These are phyloP conservation scores for Penicillium digitatum DNA, from an alignment of 2,329 filamentous ascomycete species.

Conservation along the genomic window DNA sequence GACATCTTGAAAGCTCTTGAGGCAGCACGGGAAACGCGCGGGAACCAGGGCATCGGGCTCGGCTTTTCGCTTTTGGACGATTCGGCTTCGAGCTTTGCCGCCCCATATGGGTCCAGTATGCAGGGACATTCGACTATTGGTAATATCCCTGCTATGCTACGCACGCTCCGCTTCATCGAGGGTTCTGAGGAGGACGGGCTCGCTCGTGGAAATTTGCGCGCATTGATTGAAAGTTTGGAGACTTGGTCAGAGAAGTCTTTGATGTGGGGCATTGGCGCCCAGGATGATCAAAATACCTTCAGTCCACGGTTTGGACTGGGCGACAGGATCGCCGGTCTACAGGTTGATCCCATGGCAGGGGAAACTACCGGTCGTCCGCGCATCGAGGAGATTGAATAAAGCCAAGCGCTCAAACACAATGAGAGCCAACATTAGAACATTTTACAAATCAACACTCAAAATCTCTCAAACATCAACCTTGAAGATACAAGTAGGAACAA, in stretches of 20 bases:
- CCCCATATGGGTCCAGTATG: background rate
- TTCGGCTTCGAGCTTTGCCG: background rate
- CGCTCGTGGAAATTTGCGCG: conserved; percentile 40
- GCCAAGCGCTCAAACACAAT: background rate
- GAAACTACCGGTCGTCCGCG: conserved; percentile 24
- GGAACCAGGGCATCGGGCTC: conserved; percentile 34
- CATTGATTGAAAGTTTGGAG: conserved; percentile 41
- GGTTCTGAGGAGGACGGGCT: conserved; percentile 37
- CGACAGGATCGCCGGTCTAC: conserved; percentile 38
- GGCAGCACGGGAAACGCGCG: conserved; percentile 29
- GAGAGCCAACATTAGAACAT: too few species aligned
- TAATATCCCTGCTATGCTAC: conserved; percentile 39
- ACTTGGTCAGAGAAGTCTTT: conserved; percentile 44
- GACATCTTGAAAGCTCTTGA: conserved; percentile 42
- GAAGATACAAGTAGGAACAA: background rate
- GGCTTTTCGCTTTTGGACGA: conserved; percentile 38
- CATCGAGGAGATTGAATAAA: conserved; percentile 45
- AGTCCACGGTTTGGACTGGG: conserved; percentile 34
- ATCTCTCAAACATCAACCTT: background rate
- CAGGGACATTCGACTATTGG: conserved; percentile 30
- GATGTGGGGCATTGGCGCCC: conserved; percentile 37
- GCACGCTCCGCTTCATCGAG: conserved; percentile 37
- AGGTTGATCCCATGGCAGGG: conserved; percentile 34
- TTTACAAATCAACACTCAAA: background rate
- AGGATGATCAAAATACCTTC: conserved; percentile 8